These are phyloP conservation scores for Daldinia loculata DNA, from an alignment of 495 filamentous ascomycete species.

Conservation along the genomic window DNA sequence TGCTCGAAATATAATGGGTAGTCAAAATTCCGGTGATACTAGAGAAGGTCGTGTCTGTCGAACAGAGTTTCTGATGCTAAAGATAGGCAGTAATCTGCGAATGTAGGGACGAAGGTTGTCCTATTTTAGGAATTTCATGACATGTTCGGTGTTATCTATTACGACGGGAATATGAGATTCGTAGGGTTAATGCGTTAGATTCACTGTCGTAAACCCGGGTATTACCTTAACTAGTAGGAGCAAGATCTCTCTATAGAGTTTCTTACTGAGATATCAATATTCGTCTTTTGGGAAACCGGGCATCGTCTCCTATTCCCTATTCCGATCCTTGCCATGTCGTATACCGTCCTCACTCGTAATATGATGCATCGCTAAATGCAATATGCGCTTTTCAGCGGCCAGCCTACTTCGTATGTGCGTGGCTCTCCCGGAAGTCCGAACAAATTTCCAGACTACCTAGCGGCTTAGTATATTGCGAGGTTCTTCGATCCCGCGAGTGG, in stretches of 20 bases:
- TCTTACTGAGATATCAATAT: not conserved
- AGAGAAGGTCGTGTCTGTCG: not conserved
- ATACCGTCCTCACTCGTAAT: constrained; percentile 18
- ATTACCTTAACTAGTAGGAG: too few relatives aligned
- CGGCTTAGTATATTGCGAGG: constrained; percentile 19
- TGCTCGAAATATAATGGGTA: not conserved
- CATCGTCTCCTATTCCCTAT: not conserved
- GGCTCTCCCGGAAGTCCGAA: constrained; percentile 36
- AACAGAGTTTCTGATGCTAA: constrained; percentile 12
- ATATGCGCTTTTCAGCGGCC: constrained; percentile 35
- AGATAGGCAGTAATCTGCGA: not conserved
- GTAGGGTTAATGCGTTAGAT: not conserved
- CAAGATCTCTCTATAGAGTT: not conserved
- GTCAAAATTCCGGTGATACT: not conserved
- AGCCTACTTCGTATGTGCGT: constrained; percentile 20
- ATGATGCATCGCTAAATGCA: constrained; percentile 21
- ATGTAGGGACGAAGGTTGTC: not conserved
- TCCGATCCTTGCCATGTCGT: constrained; percentile 24
- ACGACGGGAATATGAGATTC: not conserved
- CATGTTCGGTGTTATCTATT: not conserved
- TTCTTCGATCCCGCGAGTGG: constrained; percentile 21
- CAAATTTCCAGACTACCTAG: constrained; percentile 7
- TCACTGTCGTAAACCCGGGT: too few relatives aligned
- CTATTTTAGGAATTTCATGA: constrained; percentile 5
- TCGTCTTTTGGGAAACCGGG: not conserved